Conservation (phyloP, 2,329 filamentous ascomycete genomes). For the Pseudopyrenochaeta lycopersici region DNA sequence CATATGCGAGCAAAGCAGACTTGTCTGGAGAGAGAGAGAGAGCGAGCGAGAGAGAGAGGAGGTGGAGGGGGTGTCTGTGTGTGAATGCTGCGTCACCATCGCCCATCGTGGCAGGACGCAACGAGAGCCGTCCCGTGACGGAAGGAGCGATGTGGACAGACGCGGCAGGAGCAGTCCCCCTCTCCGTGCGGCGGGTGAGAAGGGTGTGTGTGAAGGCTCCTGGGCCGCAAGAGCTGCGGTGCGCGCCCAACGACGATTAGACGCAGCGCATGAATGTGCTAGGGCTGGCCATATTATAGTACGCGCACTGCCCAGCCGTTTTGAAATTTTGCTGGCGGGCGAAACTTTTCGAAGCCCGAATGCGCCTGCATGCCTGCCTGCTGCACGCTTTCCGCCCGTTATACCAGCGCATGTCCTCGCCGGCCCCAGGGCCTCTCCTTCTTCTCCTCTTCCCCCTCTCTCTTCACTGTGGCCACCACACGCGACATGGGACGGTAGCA, state of each 20-base stretch:
- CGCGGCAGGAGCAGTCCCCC: neutral
- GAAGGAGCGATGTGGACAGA: neutral
- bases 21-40: too few species aligned
- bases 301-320: conserved; percentile 24
- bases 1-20: neutral
- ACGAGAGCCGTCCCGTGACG: neutral
- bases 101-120: neutral
- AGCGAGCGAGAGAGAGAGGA: neutral
- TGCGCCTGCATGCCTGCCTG: conserved; percentile 28
- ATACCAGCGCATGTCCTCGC: conserved; percentile 16
- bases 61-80: neutral
- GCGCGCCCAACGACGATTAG: conserved; percentile 34
- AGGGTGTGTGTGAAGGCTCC: conserved; percentile 6
- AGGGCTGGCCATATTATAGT: conserved; percentile 24
- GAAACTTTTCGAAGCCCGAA: conserved; percentile 32
- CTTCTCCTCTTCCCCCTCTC: conserved; percentile 7
- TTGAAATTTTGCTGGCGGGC: conserved; percentile 36
- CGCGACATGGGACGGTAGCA: conserved; percentile 23
- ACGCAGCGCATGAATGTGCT: conserved; percentile 31
- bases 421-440: conserved; percentile 20
- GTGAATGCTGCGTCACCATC: conserved; percentile 17
- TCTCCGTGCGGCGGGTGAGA: neutral
- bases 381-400: conserved; percentile 17
- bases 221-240: conserved; percentile 19
- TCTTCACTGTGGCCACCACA: conserved; percentile 3